Evolutionary conservation across 345 rosid genomes (phyloP).

Genomic region (Bruguiera parviflora): DNA sequence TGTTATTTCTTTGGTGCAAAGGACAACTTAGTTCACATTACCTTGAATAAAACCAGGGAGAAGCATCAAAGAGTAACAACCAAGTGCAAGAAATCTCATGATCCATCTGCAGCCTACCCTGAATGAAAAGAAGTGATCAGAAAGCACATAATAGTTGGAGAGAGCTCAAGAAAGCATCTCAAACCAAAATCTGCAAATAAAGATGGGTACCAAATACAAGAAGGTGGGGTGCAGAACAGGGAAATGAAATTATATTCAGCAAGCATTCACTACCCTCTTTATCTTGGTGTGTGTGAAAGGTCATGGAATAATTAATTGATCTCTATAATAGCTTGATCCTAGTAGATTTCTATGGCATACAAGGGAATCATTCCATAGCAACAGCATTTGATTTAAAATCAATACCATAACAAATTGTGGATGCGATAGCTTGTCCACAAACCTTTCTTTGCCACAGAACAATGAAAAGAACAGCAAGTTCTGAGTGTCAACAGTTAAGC

Average conservation of each 20-base stretch:
- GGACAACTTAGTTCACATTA: slow-evolving; percentile 23
- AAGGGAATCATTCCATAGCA: not conserved
- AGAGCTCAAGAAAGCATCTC: slow-evolving; percentile 5
- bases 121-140: slow-evolving; percentile 50
- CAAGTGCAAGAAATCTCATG: slow-evolving; percentile 83
- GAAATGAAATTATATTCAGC: not conserved
- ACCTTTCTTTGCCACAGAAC: not conserved
- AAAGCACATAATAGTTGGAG: slow-evolving; percentile 18
- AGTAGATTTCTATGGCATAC: not conserved
- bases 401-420: not conserved
- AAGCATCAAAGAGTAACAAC: slow-evolving; percentile 72
- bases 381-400: not conserved
- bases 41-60: slow-evolving; percentile 98
- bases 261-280: not conserved
- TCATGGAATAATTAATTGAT: not conserved
- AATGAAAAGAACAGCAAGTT: not conserved
- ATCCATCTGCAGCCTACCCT: slow-evolving; percentile 99
- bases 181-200: not conserved
- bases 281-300: not conserved
- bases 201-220: not conserved
- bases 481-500: not conserved
- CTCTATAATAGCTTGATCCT: not conserved
- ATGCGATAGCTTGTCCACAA: not conserved
- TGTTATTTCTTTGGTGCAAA: not conserved
- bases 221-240: not conserved